Conservation (phyloP, 208 protist genomes). For the Acanthamoeba polyphaga region DNA sequence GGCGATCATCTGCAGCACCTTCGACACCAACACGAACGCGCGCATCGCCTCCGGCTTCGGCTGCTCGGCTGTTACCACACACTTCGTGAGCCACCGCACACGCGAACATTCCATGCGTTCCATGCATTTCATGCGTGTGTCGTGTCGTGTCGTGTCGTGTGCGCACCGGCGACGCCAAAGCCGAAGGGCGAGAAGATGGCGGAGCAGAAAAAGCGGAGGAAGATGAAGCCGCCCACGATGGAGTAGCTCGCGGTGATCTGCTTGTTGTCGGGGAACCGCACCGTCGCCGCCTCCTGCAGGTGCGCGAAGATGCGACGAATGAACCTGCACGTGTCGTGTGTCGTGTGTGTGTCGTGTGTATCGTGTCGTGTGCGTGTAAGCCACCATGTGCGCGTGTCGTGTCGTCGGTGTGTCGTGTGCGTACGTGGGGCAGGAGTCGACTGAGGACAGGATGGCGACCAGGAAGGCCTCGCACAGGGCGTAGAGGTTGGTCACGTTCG, state of each 20-base stretch:
- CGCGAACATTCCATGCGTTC: too few species aligned
- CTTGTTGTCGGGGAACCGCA: conserved; percentile 42
- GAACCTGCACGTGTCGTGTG: neutral
- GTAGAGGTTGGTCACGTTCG: neutral
- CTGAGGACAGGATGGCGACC: neutral
- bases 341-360: too few species aligned
- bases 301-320: conserved; percentile 1
- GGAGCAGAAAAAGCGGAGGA: conserved; percentile 66
- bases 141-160: neutral
- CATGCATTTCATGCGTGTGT: too few species aligned
- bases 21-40: conserved; percentile 29
- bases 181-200: conserved; percentile 40
- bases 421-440: conserved; percentile 45
- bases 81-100: too few species aligned
- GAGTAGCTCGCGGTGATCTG: conserved; percentile 35
- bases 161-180: neutral
- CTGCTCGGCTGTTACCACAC: neutral
- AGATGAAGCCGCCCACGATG: conserved; percentile 58
- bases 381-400: too few species aligned
- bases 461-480: conserved; percentile 43
- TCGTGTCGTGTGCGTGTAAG: too few species aligned
- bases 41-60: conserved; percentile 24
- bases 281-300: neutral
- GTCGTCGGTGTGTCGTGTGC: too few species aligned
- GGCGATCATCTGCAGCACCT: conserved; percentile 63